Percentiles rank a stretch among this genome's conserved stretches.
Evolutionary conservation across 352 stramenopile species (phyloP).

Genomic region (Phytopythium chamaehyphon): DNA sequence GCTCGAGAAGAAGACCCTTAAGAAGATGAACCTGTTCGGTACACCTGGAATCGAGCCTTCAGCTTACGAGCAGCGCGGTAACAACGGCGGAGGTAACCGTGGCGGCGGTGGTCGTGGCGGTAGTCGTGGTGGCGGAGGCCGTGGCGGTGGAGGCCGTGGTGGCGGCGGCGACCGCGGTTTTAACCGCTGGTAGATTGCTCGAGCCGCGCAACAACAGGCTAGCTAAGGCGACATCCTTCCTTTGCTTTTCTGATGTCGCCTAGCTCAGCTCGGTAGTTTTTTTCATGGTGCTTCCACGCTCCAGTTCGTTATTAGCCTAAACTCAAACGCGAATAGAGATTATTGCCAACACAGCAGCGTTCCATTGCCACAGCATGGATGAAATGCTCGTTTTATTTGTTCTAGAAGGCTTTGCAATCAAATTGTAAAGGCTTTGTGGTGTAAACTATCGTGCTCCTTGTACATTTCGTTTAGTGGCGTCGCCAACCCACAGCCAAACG

Average conservation of each 20-base stretch:
- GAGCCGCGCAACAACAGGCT: no score
- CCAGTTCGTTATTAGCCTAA: no score
- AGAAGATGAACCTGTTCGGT: constrained; percentile 84
- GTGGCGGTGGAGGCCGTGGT: constrained; percentile 7
- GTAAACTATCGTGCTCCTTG: no score
- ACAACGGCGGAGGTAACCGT: constrained; percentile 16
- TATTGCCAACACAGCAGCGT: not conserved
- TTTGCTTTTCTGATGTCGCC: not conserved
- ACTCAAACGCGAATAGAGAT: no score
- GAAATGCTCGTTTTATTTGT: no score
- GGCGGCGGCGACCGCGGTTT: constrained; percentile 5
- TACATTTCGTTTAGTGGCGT: no score
- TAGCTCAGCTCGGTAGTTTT: not conserved
- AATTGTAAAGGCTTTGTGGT: no score
- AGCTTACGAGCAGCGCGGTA: constrained; percentile 24
- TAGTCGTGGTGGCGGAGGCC: constrained; percentile 9
- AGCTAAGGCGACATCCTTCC: no score
- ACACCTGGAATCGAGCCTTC: constrained; percentile 58
- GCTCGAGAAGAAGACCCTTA: constrained; percentile 83
- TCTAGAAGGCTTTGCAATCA: no score
- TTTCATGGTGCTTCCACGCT: not conserved
- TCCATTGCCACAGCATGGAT: not conserved
- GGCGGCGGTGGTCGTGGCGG: constrained; percentile 4
- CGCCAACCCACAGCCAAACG: not conserved
- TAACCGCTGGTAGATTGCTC: not conserved